Evolutionary conservation across 495 filamentous ascomycete genomes (phyloP), one percentile per base, ranked within the genome.

Genomic region (Umbilicaria muhlenbergii): DNA sequence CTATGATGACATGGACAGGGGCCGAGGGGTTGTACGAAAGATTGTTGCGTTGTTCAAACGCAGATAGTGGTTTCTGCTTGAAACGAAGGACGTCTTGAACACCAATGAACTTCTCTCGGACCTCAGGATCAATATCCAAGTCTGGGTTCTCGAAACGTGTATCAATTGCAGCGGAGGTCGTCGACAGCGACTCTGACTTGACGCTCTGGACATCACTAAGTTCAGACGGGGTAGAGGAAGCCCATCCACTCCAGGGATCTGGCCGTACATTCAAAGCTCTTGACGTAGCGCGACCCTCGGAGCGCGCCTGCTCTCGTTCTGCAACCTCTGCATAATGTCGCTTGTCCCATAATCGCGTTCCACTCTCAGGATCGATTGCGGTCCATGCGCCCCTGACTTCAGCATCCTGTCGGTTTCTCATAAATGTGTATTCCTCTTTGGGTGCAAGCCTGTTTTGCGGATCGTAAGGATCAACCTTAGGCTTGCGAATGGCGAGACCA

Each of bases 11-110:
- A 14, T 32, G 38, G 28, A 44, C 17, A 13, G 32, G 11, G 10
- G 41, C 24, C n/a, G 40, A 18, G 6, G 16, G 33, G 6, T n/a
- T 8, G n/a, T 16, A 8, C 5, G 5, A 32, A 28, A 44, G 12
- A 16, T 44, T 45, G 37, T 48, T 48, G n/a, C 45, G 40, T 13
- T 44, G 39, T 11, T 46, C 42, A 18, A 36, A 34, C 5, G 39
- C 32, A 10, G 45, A 46, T 14, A 13, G 15, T 28, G 40, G 24
- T 13, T 7, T n/a, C n/a, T 17, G 11, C 12, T 41, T 3, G 13
- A 38, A 31, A 12, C 17, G 15, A 17, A 36, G 8, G 19, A 48
- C 24, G 15, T 34, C 34, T 8, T 13, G 14, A 5, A 44, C 24
- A 18, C 24, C 15, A n/a, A 28, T 11, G 24, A 48, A 48, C 32